These are phyloP conservation scores for Auriscalpium microsporum DNA, from an alignment of 768 basidiomycete species.

Conservation along the genomic window DNA sequence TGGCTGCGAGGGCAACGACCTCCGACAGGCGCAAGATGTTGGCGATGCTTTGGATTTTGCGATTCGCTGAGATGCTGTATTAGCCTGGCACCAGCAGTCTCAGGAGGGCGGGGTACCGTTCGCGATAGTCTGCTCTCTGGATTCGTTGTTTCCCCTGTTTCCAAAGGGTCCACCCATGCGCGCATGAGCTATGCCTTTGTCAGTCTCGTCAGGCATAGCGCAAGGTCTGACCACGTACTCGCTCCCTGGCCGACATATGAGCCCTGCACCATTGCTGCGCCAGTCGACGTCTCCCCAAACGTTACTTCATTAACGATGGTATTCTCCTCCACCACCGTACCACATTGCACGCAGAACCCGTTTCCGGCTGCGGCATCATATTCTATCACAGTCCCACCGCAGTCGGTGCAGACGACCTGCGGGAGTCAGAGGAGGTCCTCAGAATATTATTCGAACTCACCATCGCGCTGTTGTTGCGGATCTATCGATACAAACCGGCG, in stretches of 20 bases:
- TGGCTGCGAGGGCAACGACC: conserved; percentile 70
- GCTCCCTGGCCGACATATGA: conserved; percentile 86
- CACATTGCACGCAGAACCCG: conserved; percentile 79
- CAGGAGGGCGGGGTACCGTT: conserved; percentile 50
- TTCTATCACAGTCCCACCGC: conserved; percentile 78
- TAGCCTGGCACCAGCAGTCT: not conserved
- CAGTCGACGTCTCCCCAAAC: conserved; percentile 89
- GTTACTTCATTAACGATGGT: conserved; percentile 89
- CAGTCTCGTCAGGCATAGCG: not conserved
- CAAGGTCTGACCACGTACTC: conserved; percentile 45
- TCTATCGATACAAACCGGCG: no score
- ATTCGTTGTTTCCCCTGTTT: conserved; percentile 70
- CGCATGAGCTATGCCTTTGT: conserved; percentile 52
- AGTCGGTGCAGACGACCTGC: conserved; percentile 60
- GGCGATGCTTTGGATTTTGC: conserved; percentile 78
- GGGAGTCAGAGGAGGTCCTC: no score
- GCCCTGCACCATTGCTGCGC: conserved; percentile 93
- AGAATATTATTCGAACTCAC: no score
- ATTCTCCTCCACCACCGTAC: conserved; percentile 88
- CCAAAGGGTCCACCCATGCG: conserved; percentile 78
- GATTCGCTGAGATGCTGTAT: conserved; percentile 46
- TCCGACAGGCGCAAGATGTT: conserved; percentile 72
- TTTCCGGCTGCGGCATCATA: conserved; percentile 80
- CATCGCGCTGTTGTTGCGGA: no score
- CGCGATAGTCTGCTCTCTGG: conserved; percentile 83